Conservation (phyloP, 1,139 yeast species). For the Candida tropicalis region DNA sequence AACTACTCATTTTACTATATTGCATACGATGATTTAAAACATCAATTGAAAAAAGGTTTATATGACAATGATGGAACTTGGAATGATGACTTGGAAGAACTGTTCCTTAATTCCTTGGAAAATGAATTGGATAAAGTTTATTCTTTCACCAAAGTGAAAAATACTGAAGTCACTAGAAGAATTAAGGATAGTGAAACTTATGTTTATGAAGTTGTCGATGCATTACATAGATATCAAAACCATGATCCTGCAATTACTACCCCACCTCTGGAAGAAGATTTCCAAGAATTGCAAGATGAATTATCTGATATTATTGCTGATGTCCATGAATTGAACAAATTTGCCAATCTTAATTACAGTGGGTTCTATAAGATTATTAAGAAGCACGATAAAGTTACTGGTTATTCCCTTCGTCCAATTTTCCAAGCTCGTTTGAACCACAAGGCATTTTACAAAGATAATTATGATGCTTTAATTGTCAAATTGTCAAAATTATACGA, state of each 20-base stretch:
- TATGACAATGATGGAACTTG: slow-evolving; percentile 58
- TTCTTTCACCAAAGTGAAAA: slow-evolving; percentile 85
- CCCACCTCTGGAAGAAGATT: slow-evolving; percentile 73
- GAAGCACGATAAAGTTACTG: slow-evolving; percentile 92
- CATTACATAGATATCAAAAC: slow-evolving; percentile 22
- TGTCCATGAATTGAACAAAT: slow-evolving; percentile 95
- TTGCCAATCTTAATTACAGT: slow-evolving; percentile 87
- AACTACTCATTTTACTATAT: slow-evolving; percentile 91
- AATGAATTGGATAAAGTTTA: slow-evolving; percentile 87
- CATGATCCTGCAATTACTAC: slow-evolving; percentile 24
- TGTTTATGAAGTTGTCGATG: slow-evolving; percentile 65
- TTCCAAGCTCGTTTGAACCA: slow-evolving; percentile 91
- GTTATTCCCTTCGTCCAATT: slow-evolving; percentile 82
- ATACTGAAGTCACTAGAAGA: slow-evolving; percentile 79
- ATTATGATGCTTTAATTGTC: slow-evolving; percentile 86
- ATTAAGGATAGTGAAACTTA: slow-evolving; percentile 77
- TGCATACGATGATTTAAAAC: slow-evolving; percentile 86
- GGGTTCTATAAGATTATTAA: slow-evolving; percentile 96
- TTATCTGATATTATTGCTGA: slow-evolving; percentile 93
- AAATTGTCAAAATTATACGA: slow-evolving; percentile 88
- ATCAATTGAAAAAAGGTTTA: slow-evolving; percentile 70
- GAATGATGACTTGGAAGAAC: slow-evolving; percentile 79
- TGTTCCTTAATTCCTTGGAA: slow-evolving; percentile 73
- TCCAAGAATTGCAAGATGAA: slow-evolving; percentile 89
- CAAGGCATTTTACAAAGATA: slow-evolving; percentile 93